Base-by-base conservation (phyloP, 495 filamentous ascomycete genomes). In the Aspergillus leporis region DNA sequence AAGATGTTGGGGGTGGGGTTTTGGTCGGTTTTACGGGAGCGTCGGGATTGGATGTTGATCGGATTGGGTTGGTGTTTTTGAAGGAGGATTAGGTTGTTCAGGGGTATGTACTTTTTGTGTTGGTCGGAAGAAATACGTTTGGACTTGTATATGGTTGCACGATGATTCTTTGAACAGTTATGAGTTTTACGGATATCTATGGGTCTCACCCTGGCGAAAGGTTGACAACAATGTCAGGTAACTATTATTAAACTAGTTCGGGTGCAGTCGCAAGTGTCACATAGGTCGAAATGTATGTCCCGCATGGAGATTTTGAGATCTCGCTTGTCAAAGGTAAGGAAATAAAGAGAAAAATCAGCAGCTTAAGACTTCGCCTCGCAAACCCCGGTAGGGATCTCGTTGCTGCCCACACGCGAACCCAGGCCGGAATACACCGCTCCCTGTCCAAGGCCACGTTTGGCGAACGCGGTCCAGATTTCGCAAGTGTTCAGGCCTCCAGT, bases 391-490 rank as follows among this genome's bases (percentile, higher is more conserved):
- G 53, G 53, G 32, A 56, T 23, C 7, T 18, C 6, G 25, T 30
- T 34, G 23, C 53, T 56, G 0, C 41, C 53, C 2, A 22, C 21
- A 12, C 53, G 41, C 7, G 28, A n/a, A n/a, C n/a, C 2, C 10
- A 4, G 19, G 8, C 23, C 1, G 22, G 8, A 5, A 36, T 36
- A 56, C 8, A 31, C 13, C 1, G 55, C 55, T 2, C 47, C 46
- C 0, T 22, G 19, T 14, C 79, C 79, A 7, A 81, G 62, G 1
- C 79, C 78, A n/a, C 79, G 63, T 73, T 82, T 82, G 40, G 81
- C 80, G 61, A 84, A 78, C 73, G 64, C 80, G 1, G 58, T 80
- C 81, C 81, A 84, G 59, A 84, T 68, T 64, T 75, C 77, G 52
- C 80, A 84, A 45, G 55, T 50, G 59, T 84, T 84, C 52, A 68